Percentiles rank a stretch among this genome's conserved stretches.
Evolutionary conservation across 2,329 filamentous ascomycete species (phyloP).

Genomic region (Apiospora aurea): DNA sequence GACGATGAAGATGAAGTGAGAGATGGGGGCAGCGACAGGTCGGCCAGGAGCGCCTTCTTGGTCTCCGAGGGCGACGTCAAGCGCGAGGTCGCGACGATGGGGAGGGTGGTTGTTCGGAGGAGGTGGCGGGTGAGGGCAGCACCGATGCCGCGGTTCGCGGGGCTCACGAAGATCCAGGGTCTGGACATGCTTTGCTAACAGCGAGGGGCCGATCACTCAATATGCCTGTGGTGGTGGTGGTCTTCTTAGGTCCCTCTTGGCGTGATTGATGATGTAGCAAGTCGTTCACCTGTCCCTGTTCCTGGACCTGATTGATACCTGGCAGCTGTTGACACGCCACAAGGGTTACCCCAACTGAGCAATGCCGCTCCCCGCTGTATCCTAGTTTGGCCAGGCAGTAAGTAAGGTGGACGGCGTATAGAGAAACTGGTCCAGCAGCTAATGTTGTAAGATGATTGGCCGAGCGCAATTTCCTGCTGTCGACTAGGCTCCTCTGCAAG

Average conservation of each 20-base stretch:
- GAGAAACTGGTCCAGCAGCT: neutral
- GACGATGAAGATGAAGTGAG: conserved; percentile 39
- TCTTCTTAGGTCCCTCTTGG: neutral
- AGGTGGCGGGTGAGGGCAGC: conserved; percentile 57
- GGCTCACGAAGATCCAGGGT: conserved; percentile 58
- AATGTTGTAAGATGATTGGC: neutral
- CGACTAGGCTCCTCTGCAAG: neutral
- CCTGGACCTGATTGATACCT: neutral
- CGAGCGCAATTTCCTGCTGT: neutral
- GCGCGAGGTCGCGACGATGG: conserved; percentile 56
- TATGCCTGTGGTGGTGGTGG: neutral
- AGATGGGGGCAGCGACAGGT: conserved; percentile 28
- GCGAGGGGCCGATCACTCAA: neutral
- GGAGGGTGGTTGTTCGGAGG: conserved; percentile 54
- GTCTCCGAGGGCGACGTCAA: conserved; percentile 40
- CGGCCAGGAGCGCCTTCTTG: conserved; percentile 41
- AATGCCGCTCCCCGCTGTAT: neutral
- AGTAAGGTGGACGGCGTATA: neutral
- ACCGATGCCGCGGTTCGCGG: conserved; percentile 57
- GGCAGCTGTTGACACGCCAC: neutral
- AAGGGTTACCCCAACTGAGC: neutral
- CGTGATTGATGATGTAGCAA: neutral
- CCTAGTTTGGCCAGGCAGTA: neutral
- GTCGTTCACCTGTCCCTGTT: neutral
- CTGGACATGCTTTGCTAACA: conserved; percentile 46